phyloP scores from a whole-genome alignment of 352 stramenopile genomes.

The Blastocystis sp. region DNA sequence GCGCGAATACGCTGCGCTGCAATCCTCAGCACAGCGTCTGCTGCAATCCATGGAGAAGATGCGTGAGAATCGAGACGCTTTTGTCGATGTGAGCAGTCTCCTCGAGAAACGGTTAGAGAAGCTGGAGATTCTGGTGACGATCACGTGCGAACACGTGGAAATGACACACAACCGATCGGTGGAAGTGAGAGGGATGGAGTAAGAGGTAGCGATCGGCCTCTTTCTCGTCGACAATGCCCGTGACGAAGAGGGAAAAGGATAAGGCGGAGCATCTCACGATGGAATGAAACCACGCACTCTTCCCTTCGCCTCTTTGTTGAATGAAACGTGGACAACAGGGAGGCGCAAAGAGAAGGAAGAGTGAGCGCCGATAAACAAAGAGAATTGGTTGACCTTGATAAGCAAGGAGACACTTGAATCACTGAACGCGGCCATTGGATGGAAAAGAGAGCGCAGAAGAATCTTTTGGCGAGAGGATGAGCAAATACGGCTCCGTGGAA shows the following conservation, averaged over 20 bases:
- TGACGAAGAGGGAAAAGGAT: slow-evolving; percentile 44
- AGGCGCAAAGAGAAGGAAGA: not conserved
- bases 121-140: not conserved
- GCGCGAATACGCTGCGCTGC: slow-evolving; percentile 15
- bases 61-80: slow-evolving; percentile 27
- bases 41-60: slow-evolving; percentile 16
- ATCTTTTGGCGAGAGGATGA: slow-evolving; percentile 26
- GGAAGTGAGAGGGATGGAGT: not conserved
- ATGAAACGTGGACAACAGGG: not conserved
- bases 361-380: not conserved
- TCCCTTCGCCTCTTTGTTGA: not conserved
- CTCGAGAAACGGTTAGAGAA: slow-evolving; percentile 27
- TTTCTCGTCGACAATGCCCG: slow-evolving; percentile 12
- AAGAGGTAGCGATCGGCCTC: slow-evolving; percentile 36
- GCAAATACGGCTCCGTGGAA: slow-evolving; percentile 60
- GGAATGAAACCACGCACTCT: not conserved
- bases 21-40: not conserved
- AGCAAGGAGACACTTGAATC: slow-evolving; percentile 13
- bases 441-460: not conserved
- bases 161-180: not conserved
- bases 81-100: not conserved
- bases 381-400: slow-evolving; percentile 19
- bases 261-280: not conserved
- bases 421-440: slow-evolving; percentile 18
- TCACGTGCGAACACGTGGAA: slow-evolving; percentile 24